Evolutionary conservation across 495 filamentous ascomycete genomes (phyloP).

Genomic region (Pyrenula aspistea): DNA sequence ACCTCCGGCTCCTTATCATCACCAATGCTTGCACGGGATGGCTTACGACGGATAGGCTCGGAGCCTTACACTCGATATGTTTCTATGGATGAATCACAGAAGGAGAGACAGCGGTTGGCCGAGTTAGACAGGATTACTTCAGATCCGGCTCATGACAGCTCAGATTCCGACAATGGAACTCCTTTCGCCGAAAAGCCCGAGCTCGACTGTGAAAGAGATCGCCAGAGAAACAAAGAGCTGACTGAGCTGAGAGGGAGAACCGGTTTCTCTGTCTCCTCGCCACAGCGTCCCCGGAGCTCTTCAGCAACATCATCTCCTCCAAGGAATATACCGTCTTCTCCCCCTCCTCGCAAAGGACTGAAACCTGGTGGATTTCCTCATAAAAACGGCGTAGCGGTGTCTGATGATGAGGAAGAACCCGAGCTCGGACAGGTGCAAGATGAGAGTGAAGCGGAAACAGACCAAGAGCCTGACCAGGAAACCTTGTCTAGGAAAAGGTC

Average conservation of each 20-base stretch:
- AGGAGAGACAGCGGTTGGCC: slow-evolving; percentile 14
- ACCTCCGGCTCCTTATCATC: slow-evolving; percentile 23
- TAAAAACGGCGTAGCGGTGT: background rate
- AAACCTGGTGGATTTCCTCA: background rate
- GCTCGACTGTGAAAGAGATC: slow-evolving; percentile 2
- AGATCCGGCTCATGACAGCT: slow-evolving; percentile 32
- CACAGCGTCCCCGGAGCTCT: background rate
- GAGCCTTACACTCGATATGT: slow-evolving; percentile 37
- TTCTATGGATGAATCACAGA: slow-evolving; percentile 36
- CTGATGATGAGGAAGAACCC: slow-evolving; percentile 5
- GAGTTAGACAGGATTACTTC: slow-evolving; percentile 25
- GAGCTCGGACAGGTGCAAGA: slow-evolving; percentile 2
- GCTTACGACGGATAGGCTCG: slow-evolving; percentile 26
- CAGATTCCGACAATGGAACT: slow-evolving; percentile 25
- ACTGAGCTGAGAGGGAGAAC: background rate
- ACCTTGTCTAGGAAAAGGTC: slow-evolving; percentile 11
- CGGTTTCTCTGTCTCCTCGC: background rate
- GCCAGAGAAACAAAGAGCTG: slow-evolving; percentile 1
- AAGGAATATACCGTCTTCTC: background rate
- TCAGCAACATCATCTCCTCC: background rate
- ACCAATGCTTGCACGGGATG: slow-evolving; percentile 21
- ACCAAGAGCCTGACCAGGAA: slow-evolving; percentile 25
- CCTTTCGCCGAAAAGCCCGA: slow-evolving; percentile 22
- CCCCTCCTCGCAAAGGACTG: background rate
- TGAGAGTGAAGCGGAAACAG: slow-evolving; percentile 39